Conservation (phyloP, 2,329 filamentous ascomycete genomes). For the Tolypocladium sp. region DNA sequence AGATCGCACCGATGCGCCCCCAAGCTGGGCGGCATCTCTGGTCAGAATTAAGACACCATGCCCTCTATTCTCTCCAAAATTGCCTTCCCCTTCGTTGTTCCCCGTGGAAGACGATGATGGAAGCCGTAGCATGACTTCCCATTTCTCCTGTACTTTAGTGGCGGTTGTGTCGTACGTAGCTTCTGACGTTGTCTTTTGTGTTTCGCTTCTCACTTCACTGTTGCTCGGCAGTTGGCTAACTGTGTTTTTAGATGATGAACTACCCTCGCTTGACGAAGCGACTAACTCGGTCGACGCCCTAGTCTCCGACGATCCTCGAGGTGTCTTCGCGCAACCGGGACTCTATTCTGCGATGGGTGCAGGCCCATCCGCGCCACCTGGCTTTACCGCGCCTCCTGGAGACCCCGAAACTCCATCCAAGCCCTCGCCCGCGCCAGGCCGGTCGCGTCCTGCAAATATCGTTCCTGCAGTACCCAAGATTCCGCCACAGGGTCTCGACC, state of each 20-base stretch:
- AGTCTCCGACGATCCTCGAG: constrained; percentile 48
- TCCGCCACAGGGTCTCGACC: constrained; percentile 13
- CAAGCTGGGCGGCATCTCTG: constrained; percentile 22
- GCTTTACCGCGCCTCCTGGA: constrained; percentile 15
- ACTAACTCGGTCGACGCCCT: constrained; percentile 58
- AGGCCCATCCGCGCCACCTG: constrained; percentile 19
- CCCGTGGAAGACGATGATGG: constrained; percentile 54
- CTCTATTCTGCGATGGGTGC: constrained; percentile 2
- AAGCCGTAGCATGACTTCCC: constrained; percentile 41
- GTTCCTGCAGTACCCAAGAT: constrained; percentile 16
- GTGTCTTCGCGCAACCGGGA: constrained; percentile 5
- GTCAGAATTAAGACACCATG: constrained; percentile 32
- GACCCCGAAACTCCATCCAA: constrained; percentile 10
- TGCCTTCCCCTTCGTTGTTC: constrained; percentile 23
- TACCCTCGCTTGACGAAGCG: constrained; percentile 52
- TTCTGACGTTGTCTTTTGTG: constrained; percentile 10
- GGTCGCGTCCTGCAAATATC: constrained; percentile 11
- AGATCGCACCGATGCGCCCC: constrained; percentile 22
- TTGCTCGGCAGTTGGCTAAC: constrained; percentile 29
- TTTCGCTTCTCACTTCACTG: constrained; percentile 9
- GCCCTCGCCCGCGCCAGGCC: constrained; percentile 10
- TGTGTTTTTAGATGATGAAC: constrained; percentile 49
- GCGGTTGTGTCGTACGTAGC: not conserved
- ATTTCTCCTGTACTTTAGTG: constrained; percentile 2
- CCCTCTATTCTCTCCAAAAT: constrained; percentile 26